Base-by-base conservation (phyloP, 2,329 filamentous ascomycete genomes). In the Clonostachys chloroleuca region DNA sequence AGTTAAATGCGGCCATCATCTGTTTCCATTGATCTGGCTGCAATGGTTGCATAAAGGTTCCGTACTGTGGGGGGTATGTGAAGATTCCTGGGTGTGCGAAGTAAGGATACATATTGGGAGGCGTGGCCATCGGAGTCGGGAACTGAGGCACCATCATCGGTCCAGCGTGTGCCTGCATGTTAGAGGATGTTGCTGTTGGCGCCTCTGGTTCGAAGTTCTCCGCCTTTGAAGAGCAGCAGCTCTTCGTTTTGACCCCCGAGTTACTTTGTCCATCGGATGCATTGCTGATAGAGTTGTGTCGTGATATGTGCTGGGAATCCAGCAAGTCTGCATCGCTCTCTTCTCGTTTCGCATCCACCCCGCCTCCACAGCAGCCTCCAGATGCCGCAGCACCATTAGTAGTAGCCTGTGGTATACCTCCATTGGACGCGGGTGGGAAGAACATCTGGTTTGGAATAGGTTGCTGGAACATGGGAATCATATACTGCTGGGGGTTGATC, bases 1-100 rank as follows among this genome's bases (percentile, higher is more conserved):
- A 62, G 49, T 57, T 60, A 60, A 69, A 60, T 7, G 64, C 58
- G 50, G 67, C 64, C 61, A 76, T 69, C 20, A 73, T 61, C 49
- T 78, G 69, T 45, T 70, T 65, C 74, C 75, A 80, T 44, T 76
- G 74, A 13, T 72, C 66, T n/a, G 73, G 75, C 51, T 80, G 74
- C 10, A 81, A 65, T 5, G 77, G 77, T 44, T 79, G 75, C 52
- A 77, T 66, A 53, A 70, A 80, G 1, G 77, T 79, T 8, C 77
- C 77, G 56, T 76, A 78, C 18, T 76, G 69, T 4, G 76, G 66
- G 5, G 77, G 76, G 44, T 80, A 80, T 9, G 73, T 73, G 51
- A 76, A 80, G 14, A 78, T 62, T 14, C 69, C 73, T 3, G 69
- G 67, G 35, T 73, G 70, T 6, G 66, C 56, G 45, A 67, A 72